A percentile compares a stretch with the other conserved stretches of the same genome.
These are phyloP conservation scores for Acer campestre DNA, from an alignment of 345 rosid genomes.

Conservation along the genomic window DNA sequence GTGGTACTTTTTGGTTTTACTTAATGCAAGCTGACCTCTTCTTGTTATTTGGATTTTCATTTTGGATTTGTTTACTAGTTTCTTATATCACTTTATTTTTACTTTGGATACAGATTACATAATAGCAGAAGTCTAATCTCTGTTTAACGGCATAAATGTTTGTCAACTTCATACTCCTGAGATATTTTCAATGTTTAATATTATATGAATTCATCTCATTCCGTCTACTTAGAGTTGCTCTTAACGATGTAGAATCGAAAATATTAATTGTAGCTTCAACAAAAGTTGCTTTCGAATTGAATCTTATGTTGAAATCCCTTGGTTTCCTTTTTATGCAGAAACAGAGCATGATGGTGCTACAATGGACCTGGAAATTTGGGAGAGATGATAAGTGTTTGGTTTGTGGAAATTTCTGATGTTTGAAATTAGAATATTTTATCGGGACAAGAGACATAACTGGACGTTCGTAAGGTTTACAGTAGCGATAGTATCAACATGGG, in stretches of 20 bases:
- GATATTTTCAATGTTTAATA: background rate
- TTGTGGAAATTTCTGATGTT: slow-evolving; percentile 16
- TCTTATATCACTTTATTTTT: background rate
- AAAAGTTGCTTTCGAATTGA: background rate
- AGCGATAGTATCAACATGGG: slow-evolving; percentile 16
- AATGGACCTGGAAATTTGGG: slow-evolving; percentile 13
- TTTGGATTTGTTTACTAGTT: background rate
- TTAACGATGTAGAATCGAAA: background rate
- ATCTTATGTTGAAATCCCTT: background rate
- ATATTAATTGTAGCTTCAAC: background rate
- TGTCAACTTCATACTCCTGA: background rate
- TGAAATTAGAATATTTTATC: slow-evolving; percentile 13
- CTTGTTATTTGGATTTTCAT: background rate
- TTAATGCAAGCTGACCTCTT: background rate
- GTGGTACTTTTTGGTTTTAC: background rate
- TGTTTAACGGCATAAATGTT: background rate
- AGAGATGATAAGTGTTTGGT: slow-evolving; percentile 16
- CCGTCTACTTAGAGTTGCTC: background rate
- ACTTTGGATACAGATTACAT: background rate
- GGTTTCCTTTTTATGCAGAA: slow-evolving; percentile 32
- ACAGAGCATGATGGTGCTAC: slow-evolving; percentile 6
- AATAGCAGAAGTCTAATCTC: background rate
- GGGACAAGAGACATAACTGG: slow-evolving; percentile 25
- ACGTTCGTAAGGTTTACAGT: slow-evolving; percentile 17
- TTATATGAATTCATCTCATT: background rate